phyloP scores from a whole-genome alignment of 2,329 filamentous ascomycete genomes.

The Alternaria incomplexa region DNA sequence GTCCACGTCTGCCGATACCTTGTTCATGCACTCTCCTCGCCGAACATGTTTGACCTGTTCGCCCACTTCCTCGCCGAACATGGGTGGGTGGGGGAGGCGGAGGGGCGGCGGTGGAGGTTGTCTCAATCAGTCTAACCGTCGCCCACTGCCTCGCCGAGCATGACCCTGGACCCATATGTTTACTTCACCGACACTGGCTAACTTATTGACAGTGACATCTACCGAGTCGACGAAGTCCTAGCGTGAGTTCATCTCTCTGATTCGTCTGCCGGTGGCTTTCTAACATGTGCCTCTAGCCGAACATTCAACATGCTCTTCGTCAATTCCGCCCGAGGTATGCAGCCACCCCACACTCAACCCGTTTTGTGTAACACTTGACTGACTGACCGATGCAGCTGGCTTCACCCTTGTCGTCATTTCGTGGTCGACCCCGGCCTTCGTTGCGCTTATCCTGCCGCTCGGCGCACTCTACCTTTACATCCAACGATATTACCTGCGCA shows the following conservation, averaged over 20 bases:
- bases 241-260: slow-evolving; percentile 58
- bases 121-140: background rate
- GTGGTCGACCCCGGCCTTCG: slow-evolving; percentile 78
- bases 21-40: background rate
- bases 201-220: slow-evolving; percentile 66
- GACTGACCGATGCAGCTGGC: slow-evolving; percentile 50
- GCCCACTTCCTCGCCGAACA: background rate
- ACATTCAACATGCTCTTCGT: slow-evolving; percentile 90
- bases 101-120: background rate
- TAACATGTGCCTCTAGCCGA: slow-evolving; percentile 56
- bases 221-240: slow-evolving; percentile 87
- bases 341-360: slow-evolving; percentile 14
- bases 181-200: slow-evolving; percentile 16
- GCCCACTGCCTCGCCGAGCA: background rate
- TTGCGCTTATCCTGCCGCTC: slow-evolving; percentile 81
- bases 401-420: slow-evolving; percentile 91
- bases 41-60: background rate
- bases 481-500: slow-evolving; percentile 94
- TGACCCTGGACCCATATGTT: background rate
- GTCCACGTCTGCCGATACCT: slow-evolving; percentile 7
- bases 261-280: slow-evolving; percentile 10
- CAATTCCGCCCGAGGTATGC: slow-evolving; percentile 56
- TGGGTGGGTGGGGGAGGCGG: background rate
- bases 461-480: slow-evolving; percentile 85
- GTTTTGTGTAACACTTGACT: slow-evolving; percentile 27